Evolutionary conservation across 768 basidiomycete genomes (phyloP), one percentile per base, ranked within the genome.

Genomic region (Lactifluus volemus): DNA sequence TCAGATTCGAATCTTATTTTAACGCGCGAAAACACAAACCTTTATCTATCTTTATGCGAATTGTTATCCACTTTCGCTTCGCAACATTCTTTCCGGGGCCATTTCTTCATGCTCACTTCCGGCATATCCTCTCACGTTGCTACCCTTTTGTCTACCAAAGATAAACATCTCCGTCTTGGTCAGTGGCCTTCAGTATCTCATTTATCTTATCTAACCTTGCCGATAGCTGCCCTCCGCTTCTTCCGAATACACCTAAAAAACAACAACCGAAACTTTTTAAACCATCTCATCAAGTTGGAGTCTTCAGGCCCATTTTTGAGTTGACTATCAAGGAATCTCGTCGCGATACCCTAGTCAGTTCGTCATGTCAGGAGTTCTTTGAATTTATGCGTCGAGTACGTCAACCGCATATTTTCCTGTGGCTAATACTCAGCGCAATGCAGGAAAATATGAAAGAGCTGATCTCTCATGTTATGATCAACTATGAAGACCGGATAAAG

Each of bases 341-440:
- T 55, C 80, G 91, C 60, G 97, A 99, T 72, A 99, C 95, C 74
- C 79, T 99, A 63, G 77, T 99, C 57, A 90, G 88, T 67, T 94
- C 93, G 68, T 92, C 94, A 42, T 98, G 93, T 77, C 88, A 97
- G 72, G 97, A 98, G 71, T 89, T 90, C 64, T 94, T 98, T 68
- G 97, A 99, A 67, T 81, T 83, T 66, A 89, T 98, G 73, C 85
- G 93, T 57, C 81, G 84, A 75, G 94, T 95, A 63, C 64, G 82
- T 73, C 19, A 49, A 45, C 44, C 3, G 0, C 44, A 36, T 55
- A 21, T 47, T 49, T 49, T 51, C n/a, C 49, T 49, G 36, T 42
- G n/a, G 42, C 53, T 17, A 57, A 45, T 67, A 6, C 44, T 47
- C n/a, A 53, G 47, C 21, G 5, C 49, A 15, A 44, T 56, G 8